phyloP scores from a whole-genome alignment of 306 rosid species.

The Pterocarpus santalinus region DNA sequence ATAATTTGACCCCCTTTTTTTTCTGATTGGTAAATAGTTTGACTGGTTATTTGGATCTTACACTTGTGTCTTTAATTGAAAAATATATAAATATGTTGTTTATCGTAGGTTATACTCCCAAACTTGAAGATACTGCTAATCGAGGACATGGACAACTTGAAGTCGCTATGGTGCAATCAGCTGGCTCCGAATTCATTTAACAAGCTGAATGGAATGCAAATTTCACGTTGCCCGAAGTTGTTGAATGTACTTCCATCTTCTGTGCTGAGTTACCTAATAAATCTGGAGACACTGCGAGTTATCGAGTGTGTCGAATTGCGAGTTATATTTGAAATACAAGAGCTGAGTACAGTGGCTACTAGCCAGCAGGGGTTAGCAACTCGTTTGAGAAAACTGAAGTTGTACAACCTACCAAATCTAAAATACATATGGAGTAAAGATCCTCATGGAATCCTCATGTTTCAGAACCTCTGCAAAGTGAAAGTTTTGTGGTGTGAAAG shows the following conservation, averaged over 20 bases:
- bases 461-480: neutral
- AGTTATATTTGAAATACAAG: conserved; percentile 20
- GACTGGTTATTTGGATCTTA: too few relatives aligned
- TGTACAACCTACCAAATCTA: neutral
- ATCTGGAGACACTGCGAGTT: neutral
- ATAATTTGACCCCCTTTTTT: too few relatives aligned
- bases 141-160: neutral
- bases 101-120: conserved; percentile 14
- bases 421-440: conserved; percentile 31
- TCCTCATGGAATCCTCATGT: neutral
- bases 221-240: neutral
- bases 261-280: neutral
- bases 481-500: neutral
- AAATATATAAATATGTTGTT: neutral
- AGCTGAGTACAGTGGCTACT: neutral
- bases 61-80: neutral
- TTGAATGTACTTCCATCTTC: neutral
- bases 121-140: neutral
- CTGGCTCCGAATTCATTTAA: neutral
- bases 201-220: neutral
- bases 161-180: conserved; percentile 21
- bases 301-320: neutral
- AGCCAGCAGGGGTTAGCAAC: neutral
- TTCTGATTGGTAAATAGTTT: too few relatives aligned
- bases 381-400: neutral